Evolutionary conservation across 2,329 filamentous ascomycete genomes (phyloP), one percentile per base, ranked within the genome.

Genomic region (Coniochaeta pulveracea): DNA sequence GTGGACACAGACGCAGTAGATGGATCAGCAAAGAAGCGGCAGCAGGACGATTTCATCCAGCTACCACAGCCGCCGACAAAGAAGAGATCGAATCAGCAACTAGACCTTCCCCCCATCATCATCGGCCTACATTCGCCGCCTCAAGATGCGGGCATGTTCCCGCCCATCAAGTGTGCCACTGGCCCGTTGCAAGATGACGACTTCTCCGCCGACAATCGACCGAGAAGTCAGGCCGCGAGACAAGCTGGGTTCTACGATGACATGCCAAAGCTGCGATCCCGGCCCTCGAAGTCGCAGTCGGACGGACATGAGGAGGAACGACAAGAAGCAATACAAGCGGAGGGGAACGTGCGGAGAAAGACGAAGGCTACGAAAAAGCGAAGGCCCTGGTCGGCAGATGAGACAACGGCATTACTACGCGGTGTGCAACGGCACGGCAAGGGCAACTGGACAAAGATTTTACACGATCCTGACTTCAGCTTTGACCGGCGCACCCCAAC

Each of bases 1-100:
- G 47, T 55, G 5, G 63, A 67, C 17, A 41, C 45, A 9, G 43
- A 44, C 10, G 67, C 71, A n/a, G n/a, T n/a, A 24, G 67, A 72
- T 29, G 41, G 47, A 16, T 54, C 59, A 19, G 62, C 57, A 33
- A 76, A 74, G 55, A 77, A 76, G 51, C 60, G 72, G n/a, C 60
- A 58, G 19, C 17, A 31, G 42, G 75, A 79, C 37, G 72, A 78
- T 40, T 72, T 76, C 40, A 64, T 76, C 23, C 73, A 78, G 47
- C 57, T 79, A 11, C 75, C 75, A 1, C 72, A 78, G 45, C 74
- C 73, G 3, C 60, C 72, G 30, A 77, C 77, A 58, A 78, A 77
- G 47, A 72, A 74, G 43, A 77, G 73, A 48, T 66, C 73, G 3
- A 59, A 64, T 10, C 65, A 69, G 40, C 66, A 72, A 44, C 57